These are phyloP conservation scores for Tetrahymena borealis DNA, from an alignment of 73 alveolate species.

Conservation along the genomic window DNA sequence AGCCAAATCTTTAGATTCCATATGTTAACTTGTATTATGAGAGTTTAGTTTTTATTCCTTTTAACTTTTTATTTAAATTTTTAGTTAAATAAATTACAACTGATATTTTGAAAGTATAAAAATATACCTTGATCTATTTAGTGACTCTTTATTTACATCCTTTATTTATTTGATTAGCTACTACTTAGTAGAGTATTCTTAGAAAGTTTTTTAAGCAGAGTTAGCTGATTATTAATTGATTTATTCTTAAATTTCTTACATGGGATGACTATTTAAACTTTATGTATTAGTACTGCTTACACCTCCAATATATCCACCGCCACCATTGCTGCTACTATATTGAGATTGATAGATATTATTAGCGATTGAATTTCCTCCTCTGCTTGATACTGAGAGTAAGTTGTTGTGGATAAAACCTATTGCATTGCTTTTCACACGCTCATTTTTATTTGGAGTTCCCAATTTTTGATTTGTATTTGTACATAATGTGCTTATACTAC, in stretches of 20 bases:
- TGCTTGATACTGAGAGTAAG: neutral
- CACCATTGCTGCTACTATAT: neutral
- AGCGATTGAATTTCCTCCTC: neutral
- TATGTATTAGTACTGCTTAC: neutral
- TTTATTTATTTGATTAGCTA: neutral
- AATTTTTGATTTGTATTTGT: neutral
- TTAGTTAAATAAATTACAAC: neutral
- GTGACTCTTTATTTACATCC: neutral
- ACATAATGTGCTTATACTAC: neutral
- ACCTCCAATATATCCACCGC: neutral
- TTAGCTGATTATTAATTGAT: neutral
- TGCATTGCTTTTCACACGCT: neutral
- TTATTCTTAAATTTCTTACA: neutral
- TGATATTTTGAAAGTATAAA: no score
- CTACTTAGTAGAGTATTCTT: neutral
- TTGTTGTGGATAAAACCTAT: neutral
- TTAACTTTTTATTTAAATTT: neutral
- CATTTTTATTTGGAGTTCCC: neutral
- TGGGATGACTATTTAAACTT: neutral
- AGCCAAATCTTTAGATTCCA: neutral
- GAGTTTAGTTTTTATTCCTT: neutral
- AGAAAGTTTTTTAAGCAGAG: neutral
- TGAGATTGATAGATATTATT: neutral
- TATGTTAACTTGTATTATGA: neutral
- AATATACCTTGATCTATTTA: neutral